These are phyloP conservation scores for Papiliotrema terrestris DNA, from an alignment of 1,284 basidiomycete genomes.

Conservation along the genomic window DNA sequence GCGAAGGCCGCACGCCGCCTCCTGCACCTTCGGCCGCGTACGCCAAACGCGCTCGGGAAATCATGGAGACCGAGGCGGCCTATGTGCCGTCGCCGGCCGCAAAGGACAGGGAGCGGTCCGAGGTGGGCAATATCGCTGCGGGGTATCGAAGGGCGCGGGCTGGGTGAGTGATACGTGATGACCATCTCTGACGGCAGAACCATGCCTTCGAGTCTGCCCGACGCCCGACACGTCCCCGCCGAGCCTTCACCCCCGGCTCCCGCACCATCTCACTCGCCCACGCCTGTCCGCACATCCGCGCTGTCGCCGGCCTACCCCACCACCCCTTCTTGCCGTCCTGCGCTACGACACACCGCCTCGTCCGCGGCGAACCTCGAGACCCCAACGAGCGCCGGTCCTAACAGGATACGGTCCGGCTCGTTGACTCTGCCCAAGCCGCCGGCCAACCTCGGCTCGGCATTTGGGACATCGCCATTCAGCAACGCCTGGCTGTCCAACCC, in stretches of 20 bases:
- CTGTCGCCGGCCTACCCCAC: conserved; percentile 35
- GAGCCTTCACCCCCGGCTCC: conserved; percentile 14
- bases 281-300: conserved; percentile 33
- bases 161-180: conserved; percentile 35
- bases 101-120: conserved; percentile 50
- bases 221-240: conserved; percentile 16
- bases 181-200: conserved; percentile 24
- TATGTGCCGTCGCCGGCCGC: conserved; percentile 72
- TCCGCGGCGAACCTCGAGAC: conserved; percentile 55
- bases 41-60: conserved; percentile 62
- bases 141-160: conserved; percentile 44
- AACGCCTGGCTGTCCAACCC: conserved; percentile 75
- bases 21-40: conserved; percentile 18
- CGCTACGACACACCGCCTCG: conserved; percentile 69
- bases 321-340: conserved; percentile 54
- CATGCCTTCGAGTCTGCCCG: conserved; percentile 45
- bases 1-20: conserved; percentile 17
- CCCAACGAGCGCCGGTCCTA: conserved; percentile 54
- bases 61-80: conserved; percentile 64
- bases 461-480: conserved; percentile 79
- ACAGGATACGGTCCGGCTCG: conserved; percentile 83
- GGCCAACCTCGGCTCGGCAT: conserved; percentile 72
- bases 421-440: conserved; percentile 65
- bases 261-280: conserved; percentile 7
- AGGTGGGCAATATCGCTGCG: conserved; percentile 25